Base-by-base conservation (phyloP, 2,329 filamentous ascomycete species). In the Curvularia eragrostidis region DNA sequence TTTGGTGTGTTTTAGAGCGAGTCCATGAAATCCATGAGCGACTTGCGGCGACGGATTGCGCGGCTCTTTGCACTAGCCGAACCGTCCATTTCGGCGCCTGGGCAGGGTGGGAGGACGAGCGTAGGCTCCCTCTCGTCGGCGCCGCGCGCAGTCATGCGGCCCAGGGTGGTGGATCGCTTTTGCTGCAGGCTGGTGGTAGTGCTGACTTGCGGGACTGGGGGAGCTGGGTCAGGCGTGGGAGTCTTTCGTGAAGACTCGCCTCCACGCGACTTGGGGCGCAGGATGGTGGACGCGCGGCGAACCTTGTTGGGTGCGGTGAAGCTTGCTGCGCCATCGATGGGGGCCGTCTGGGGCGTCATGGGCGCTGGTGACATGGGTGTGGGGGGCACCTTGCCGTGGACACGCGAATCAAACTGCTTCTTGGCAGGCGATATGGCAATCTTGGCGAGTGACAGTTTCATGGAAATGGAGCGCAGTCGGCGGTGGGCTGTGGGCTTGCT, bases 391-490 rank as follows among this genome's bases (percentile, higher is more conserved):
- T 58, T 66, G 51, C 61, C 64, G 43, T 70, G 68, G 39, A 69
- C 50, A 41, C 69, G 67, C 5, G 71, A 55, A 50, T 73, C 72
- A 54, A 70, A 71, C 39, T 70, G 71, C 54, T 72, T 75, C 13
- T 72, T 70, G 0, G 71, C 68, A 1, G 74, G 74, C 2, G 65
- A 64, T 28, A 77, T 75, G 47, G 75, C 73, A 26, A 77, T 76
- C 56, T 73, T 73, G 32, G 75, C 75, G 1, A 77, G 69, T 1
- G 74, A 72, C 3, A 77, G 70, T 46, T 72, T 75, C 63, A 72
- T 71, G 1, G 73, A 75, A 47, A 77, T 77, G 36, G 71, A 75
- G 9, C 75, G 69, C 21, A 77, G 63, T 3, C 75, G 75, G 54
- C 64, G 70, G 65, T 77, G 75, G 43, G 43, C 26, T 2, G 75